Evolutionary conservation across 169 alveolate genomes (phyloP).

Genomic region (Ichthyophthirius multifiliis): DNA sequence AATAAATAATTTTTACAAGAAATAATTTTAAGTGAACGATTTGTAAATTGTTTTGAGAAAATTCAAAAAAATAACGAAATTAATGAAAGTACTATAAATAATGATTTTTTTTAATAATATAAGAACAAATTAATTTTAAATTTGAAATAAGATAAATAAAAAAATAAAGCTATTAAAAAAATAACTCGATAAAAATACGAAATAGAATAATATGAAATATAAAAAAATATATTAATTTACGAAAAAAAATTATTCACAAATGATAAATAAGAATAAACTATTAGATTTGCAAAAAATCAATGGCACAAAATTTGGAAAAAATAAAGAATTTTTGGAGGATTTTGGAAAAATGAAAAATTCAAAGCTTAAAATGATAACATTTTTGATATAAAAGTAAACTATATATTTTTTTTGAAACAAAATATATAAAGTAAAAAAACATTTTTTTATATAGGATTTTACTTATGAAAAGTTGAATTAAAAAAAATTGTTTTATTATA

Average conservation of each 20-base stretch:
- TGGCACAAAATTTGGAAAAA: constrained; percentile 3
- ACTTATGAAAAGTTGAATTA: background rate
- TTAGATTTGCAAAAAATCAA: background rate
- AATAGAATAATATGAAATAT: too few relatives aligned
- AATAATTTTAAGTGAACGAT: too few relatives aligned
- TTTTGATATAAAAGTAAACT: background rate
- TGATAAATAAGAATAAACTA: constrained; percentile 13
- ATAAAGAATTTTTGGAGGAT: background rate
- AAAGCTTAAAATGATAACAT: constrained; percentile 14
- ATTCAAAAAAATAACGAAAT: too few relatives aligned
- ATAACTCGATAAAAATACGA: too few relatives aligned
- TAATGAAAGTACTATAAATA: too few relatives aligned
- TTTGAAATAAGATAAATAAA: too few relatives aligned
- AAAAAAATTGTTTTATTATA: constrained; percentile 9
- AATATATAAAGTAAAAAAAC: background rate
- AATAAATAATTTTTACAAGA: too few relatives aligned
- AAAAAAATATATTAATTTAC: too few relatives aligned
- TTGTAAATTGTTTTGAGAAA: too few relatives aligned
- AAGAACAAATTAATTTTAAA: too few relatives aligned
- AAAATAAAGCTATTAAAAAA: too few relatives aligned
- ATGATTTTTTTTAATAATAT: too few relatives aligned
- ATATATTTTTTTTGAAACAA: background rate
- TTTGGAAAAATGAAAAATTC: constrained; percentile 36
- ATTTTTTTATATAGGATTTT: background rate
- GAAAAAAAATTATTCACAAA: background rate